These are phyloP conservation scores for Cochlearia excelsa DNA, from an alignment of 345 rosid genomes.

Conservation along the genomic window DNA sequence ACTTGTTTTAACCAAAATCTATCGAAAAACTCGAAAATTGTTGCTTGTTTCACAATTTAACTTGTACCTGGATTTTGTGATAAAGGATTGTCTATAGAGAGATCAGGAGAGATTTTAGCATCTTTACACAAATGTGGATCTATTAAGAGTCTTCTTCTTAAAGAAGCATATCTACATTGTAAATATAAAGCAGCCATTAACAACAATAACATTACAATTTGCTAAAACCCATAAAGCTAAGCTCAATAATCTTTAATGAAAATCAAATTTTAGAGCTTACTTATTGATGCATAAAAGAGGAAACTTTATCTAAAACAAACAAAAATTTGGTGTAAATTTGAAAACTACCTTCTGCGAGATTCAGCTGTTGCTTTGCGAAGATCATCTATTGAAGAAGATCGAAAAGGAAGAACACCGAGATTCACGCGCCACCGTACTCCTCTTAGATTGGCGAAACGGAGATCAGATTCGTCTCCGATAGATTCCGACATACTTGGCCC, in stretches of 20 bases:
- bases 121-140: slow-evolving; percentile 73
- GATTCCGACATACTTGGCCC: slow-evolving; percentile 10
- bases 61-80: slow-evolving; percentile 90
- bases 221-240: slow-evolving; percentile 18
- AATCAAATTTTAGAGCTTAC: too few species aligned
- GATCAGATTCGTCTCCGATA: slow-evolving; percentile 18
- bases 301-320: background rate
- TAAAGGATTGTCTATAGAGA: slow-evolving; percentile 78
- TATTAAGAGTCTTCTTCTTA: slow-evolving; percentile 71
- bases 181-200: background rate
- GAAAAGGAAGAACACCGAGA: slow-evolving; percentile 72
- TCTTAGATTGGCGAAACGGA: slow-evolving; percentile 50
- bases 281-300: background rate
- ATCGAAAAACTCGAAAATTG: too few species aligned
- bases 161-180: slow-evolving; percentile 65
- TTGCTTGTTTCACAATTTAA: too few species aligned
- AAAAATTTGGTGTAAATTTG: background rate
- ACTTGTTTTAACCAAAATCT: background rate
- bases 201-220: background rate
- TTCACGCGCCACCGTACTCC: slow-evolving; percentile 85
- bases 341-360: slow-evolving; percentile 69
- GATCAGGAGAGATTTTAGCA: slow-evolving; percentile 60
- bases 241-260: too few species aligned
- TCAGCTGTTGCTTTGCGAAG: slow-evolving; percentile 84
- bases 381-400: slow-evolving; percentile 61